These are phyloP conservation scores for Epichloe baconii DNA, from an alignment of 2,329 filamentous ascomycete genomes.

Conservation along the genomic window DNA sequence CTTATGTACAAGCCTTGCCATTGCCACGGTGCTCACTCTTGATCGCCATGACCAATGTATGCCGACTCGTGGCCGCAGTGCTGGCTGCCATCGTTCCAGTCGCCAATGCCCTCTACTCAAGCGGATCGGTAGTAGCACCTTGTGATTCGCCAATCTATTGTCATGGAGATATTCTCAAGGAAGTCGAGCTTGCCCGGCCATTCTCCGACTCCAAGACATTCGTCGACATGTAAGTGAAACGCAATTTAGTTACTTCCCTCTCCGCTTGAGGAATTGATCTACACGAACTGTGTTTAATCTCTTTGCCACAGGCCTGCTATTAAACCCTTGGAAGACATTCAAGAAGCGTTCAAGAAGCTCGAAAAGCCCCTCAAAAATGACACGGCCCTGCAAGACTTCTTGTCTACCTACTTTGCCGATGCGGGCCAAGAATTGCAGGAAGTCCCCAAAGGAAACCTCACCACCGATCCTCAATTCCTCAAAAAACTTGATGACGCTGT, in stretches of 20 bases:
- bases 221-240: conserved; percentile 46
- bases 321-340: conserved; percentile 44
- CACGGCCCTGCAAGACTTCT: conserved; percentile 46
- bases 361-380: conserved; percentile 49
- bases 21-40: background rate
- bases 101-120: conserved; percentile 38
- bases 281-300: background rate
- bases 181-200: conserved; percentile 49
- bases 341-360: conserved; percentile 46
- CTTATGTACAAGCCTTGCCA: too few species aligned
- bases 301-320: conserved; percentile 38
- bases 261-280: background rate
- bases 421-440: conserved; percentile 49
- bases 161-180: conserved; percentile 47
- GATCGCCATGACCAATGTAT: conserved; percentile 13
- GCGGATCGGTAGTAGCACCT: conserved; percentile 47
- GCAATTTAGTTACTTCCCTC: background rate
- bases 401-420: conserved; percentile 48
- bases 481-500: conserved; percentile 42
- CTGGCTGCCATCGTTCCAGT: conserved; percentile 15
- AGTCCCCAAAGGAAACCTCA: conserved; percentile 36
- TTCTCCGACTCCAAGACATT: conserved; percentile 60
- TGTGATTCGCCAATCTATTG: conserved; percentile 59
- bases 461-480: conserved; percentile 45
- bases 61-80: conserved; percentile 13